These are phyloP conservation scores for Phialemoniopsis sp. DNA, from an alignment of 2,329 filamentous ascomycete species.

Conservation along the genomic window DNA sequence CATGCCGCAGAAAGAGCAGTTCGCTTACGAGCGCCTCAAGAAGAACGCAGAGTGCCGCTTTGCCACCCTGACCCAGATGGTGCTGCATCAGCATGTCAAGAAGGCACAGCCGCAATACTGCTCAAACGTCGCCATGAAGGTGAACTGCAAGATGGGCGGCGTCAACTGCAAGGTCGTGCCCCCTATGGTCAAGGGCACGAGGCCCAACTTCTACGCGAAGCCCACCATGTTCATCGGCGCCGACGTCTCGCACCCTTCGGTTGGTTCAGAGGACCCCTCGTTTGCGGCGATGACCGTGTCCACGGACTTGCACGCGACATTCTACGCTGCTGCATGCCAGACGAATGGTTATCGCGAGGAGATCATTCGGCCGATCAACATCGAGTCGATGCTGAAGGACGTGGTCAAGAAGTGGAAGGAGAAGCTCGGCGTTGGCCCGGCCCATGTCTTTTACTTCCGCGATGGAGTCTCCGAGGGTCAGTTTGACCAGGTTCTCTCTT, in stretches of 20 bases:
- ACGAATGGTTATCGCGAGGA: slow-evolving; percentile 82
- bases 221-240: slow-evolving; percentile 84
- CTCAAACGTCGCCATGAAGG: slow-evolving; percentile 93
- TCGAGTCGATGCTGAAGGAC: slow-evolving; percentile 60
- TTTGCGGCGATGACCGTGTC: slow-evolving; percentile 87
- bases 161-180: slow-evolving; percentile 51
- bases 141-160: slow-evolving; percentile 93
- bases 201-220: slow-evolving; percentile 34
- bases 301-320: slow-evolving; percentile 64
- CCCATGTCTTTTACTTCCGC: slow-evolving; percentile 86
- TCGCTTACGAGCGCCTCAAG: slow-evolving; percentile 81
- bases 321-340: slow-evolving; percentile 75
- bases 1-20: slow-evolving; percentile 65
- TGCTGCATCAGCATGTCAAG: slow-evolving; percentile 66
- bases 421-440: slow-evolving; percentile 52
- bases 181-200: slow-evolving; percentile 15
- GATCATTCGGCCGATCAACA: slow-evolving; percentile 66
- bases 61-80: slow-evolving; percentile 77
- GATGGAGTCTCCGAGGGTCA: slow-evolving; percentile 90
- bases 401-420: slow-evolving; percentile 63
- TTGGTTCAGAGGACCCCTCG: slow-evolving; percentile 64
- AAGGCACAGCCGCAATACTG: slow-evolving; percentile 78
- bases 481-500: slow-evolving; percentile 71
- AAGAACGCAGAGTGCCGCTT: slow-evolving; percentile 82
- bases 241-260: slow-evolving; percentile 81